Percentiles rank a stretch among this genome's conserved stretches.
Conservation (phyloP, 768 basidiomycete genomes). For the Kwoniella pini region DNA sequence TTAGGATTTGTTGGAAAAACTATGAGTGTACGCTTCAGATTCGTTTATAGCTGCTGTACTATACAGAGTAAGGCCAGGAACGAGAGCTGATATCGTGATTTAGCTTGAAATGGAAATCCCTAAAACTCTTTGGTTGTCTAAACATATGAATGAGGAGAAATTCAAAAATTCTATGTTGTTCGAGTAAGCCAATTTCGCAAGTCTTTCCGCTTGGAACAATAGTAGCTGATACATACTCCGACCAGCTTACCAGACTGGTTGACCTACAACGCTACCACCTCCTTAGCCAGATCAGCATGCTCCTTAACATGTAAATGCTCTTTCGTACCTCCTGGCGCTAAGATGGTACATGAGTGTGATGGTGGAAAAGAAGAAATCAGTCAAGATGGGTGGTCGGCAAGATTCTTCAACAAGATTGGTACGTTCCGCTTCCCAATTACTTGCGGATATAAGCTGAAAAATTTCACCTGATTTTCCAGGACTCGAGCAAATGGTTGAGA, state of each 20-base stretch:
- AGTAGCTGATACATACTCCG: slow-evolving; percentile 46
- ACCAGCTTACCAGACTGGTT: slow-evolving; percentile 94
- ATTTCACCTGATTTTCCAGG: too few species aligned
- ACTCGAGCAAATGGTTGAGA: slow-evolving; percentile 56
- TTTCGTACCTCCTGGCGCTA: slow-evolving; percentile 68
- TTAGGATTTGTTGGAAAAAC: slow-evolving; percentile 93
- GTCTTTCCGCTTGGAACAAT: slow-evolving; percentile 48
- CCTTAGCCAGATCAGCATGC: slow-evolving; percentile 77
- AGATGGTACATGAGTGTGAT: slow-evolving; percentile 48
- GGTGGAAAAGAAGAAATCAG: slow-evolving; percentile 55
- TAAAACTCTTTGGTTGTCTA: slow-evolving; percentile 95
- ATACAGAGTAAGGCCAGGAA: background rate
- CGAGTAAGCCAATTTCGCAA: slow-evolving; percentile 54
- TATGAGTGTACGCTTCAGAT: slow-evolving; percentile 68
- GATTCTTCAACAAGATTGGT: slow-evolving; percentile 85
- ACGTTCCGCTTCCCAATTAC: slow-evolving; percentile 57
- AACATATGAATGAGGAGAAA: slow-evolving; percentile 69
- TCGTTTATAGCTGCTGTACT: too few species aligned
- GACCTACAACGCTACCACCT: slow-evolving; percentile 84
- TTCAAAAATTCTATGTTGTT: slow-evolving; percentile 61
- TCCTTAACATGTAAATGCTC: slow-evolving; percentile 96
- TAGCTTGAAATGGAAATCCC: slow-evolving; percentile 98
- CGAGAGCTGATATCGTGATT: background rate
- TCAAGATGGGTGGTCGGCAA: slow-evolving; percentile 75
- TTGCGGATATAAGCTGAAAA: too few species aligned